Percentiles rank a stretch among this genome's conserved stretches.
Conservation (phyloP, 345 rosid species). For the Camelina laxa region DNA sequence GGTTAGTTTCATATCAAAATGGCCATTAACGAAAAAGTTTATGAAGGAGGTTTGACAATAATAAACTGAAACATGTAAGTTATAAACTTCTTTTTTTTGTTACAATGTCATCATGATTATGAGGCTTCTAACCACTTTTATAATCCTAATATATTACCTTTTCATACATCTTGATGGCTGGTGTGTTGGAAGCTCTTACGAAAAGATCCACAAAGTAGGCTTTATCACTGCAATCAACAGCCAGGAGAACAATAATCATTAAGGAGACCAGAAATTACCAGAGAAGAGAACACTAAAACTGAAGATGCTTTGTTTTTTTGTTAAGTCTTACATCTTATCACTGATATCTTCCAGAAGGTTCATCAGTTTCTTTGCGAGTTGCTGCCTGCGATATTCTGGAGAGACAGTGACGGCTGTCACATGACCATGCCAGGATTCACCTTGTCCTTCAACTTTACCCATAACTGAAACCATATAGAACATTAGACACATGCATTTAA, state of each 20-base stretch:
- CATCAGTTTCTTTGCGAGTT: constrained; percentile 88
- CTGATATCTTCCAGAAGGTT: constrained; percentile 84
- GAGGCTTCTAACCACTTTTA: constrained; percentile 1
- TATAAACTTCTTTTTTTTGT: background rate
- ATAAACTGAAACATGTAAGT: background rate
- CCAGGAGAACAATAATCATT: constrained; percentile 13
- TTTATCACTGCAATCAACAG: constrained; percentile 65
- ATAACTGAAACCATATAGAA: constrained; percentile 58
- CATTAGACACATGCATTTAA: constrained; percentile 13
- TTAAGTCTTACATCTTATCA: constrained; percentile 77
- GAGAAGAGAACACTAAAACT: background rate
- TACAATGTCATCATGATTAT: background rate
- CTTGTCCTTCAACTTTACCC: constrained; percentile 98
- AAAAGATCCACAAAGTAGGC: constrained; percentile 95
- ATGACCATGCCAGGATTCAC: constrained; percentile 99
- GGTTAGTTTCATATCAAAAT: background rate
- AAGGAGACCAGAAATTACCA: background rate
- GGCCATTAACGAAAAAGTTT: background rate
- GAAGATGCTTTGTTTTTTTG: background rate
- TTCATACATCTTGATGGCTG: constrained; percentile 97
- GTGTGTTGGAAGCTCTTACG: constrained; percentile 95
- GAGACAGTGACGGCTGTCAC: constrained; percentile 96
- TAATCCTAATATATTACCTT: constrained; percentile 55
- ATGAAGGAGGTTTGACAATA: background rate
- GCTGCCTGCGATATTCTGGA: constrained; percentile 87